These are phyloP conservation scores for Sugiyamaella qingdaonensis DNA, from an alignment of 805 yeast species.

Conservation along the genomic window DNA sequence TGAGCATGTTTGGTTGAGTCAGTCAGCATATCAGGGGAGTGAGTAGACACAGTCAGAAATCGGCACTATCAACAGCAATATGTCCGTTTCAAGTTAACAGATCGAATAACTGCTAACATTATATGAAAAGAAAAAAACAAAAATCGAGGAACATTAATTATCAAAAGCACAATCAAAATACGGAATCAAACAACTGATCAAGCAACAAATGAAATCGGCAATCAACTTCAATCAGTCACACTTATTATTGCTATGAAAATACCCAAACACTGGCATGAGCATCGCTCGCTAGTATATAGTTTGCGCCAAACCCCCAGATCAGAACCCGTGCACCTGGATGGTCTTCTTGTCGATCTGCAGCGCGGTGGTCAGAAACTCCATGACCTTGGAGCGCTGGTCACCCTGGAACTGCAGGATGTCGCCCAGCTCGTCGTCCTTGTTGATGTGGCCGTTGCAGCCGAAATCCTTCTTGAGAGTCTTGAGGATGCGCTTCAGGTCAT, in stretches of 20 bases:
- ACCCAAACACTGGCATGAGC: not conserved
- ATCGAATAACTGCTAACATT: no score
- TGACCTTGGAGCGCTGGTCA: constrained; percentile 95
- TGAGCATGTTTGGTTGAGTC: no score
- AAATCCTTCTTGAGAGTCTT: constrained; percentile 95
- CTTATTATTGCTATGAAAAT: not conserved
- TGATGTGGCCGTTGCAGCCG: constrained; percentile 98
- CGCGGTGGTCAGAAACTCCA: constrained; percentile 84
- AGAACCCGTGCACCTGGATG: constrained; percentile 98
- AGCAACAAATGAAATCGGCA: not conserved
- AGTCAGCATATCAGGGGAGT: no score
- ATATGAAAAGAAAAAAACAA: no score
- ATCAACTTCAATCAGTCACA: not conserved
- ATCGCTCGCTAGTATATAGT: not conserved
- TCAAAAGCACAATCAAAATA: not conserved
- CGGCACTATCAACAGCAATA: no score
- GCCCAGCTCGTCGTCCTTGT: constrained; percentile 92
- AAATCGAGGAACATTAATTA: no score
- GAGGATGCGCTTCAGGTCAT: constrained; percentile 88
- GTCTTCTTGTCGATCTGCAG: constrained; percentile 90
- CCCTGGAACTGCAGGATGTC: constrained; percentile 98
- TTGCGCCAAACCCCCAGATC: constrained; percentile 24
- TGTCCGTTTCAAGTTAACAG: no score
- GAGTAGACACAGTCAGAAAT: no score
- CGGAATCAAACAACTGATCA: not conserved